Percentiles rank a stretch among this genome's conserved stretches.
Conservation (phyloP, 495 filamentous ascomycete genomes). For the Podospora fimiseda region DNA sequence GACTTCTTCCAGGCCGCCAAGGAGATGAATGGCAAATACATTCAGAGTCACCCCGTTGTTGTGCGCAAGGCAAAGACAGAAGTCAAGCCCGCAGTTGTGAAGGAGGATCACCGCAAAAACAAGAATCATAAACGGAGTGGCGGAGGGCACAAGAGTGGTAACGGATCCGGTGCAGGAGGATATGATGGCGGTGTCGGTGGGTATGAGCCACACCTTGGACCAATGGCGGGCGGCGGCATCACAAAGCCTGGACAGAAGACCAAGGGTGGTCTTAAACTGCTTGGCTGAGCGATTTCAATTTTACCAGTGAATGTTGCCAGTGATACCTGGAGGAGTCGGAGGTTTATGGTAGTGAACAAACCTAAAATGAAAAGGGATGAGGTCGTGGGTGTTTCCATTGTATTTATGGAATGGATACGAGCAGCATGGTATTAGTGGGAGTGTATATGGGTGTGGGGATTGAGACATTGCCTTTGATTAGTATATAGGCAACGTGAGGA, state of each 20-base stretch:
- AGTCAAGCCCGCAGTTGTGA: slow-evolving; percentile 60
- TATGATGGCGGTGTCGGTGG: slow-evolving; percentile 21
- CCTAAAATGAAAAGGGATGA: too few relatives aligned
- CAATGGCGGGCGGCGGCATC: slow-evolving; percentile 55
- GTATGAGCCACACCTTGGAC: slow-evolving; percentile 41
- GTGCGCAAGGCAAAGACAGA: slow-evolving; percentile 85
- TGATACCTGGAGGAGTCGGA: too few relatives aligned
- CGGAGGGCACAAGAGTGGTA: slow-evolving; percentile 30
- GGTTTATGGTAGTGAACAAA: too few relatives aligned
- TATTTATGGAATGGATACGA: too few relatives aligned
- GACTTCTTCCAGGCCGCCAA: slow-evolving; percentile 91
- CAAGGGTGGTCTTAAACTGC: slow-evolving; percentile 67
- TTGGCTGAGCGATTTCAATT: slow-evolving; percentile 50
- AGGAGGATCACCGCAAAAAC: slow-evolving; percentile 35
- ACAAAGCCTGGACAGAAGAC: slow-evolving; percentile 74
- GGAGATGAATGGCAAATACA: slow-evolving; percentile 99
- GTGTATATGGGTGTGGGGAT: too few relatives aligned
- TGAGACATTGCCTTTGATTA: too few relatives aligned
- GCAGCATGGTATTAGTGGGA: too few relatives aligned
- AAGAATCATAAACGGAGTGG: slow-evolving; percentile 28
- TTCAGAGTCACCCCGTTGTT: slow-evolving; percentile 88
- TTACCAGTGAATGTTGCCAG: neutral
- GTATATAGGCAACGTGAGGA: too few relatives aligned
- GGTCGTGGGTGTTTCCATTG: too few relatives aligned
- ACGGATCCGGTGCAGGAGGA: slow-evolving; percentile 20